Evolutionary conservation across 331 rosid genomes (phyloP).

Genomic region (Quercus lobata): DNA sequence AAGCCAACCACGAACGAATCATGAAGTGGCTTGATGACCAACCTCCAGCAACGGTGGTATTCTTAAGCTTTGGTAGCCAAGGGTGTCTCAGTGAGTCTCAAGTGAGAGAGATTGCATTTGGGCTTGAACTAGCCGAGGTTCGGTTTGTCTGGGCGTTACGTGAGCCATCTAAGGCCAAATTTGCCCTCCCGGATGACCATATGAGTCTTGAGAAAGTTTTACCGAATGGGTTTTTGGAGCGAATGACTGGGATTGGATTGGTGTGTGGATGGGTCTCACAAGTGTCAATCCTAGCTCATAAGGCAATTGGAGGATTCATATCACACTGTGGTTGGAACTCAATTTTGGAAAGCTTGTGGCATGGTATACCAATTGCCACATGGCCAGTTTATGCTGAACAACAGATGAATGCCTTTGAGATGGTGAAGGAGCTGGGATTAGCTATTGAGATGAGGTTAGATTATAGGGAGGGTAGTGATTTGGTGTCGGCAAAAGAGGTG

Average conservation of each 20-base stretch:
- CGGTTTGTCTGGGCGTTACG: conserved; percentile 3
- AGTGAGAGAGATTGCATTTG: neutral
- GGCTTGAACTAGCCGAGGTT: neutral
- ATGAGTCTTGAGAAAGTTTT: neutral
- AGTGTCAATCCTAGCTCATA: conserved; percentile 1
- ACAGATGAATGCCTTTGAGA: conserved; percentile 3
- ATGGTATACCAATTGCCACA: conserved; percentile 9
- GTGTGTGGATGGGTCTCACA: conserved; percentile 14
- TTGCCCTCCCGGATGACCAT: neutral
- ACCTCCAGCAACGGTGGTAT: conserved; percentile 9
- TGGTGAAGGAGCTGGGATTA: neutral
- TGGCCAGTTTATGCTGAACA: conserved; percentile 9
- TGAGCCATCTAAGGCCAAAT: neutral
- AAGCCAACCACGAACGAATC: neutral
- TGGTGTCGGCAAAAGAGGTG: neutral
- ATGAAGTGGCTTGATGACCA: conserved; percentile 26
- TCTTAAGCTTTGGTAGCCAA: conserved; percentile 13
- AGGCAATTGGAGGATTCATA: conserved; percentile 11
- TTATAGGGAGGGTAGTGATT: neutral
- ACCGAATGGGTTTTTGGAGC: neutral
- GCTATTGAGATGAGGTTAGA: neutral
- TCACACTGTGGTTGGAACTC: conserved; percentile 14
- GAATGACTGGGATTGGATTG: conserved; percentile 4
- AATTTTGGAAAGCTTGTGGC: conserved; percentile 16
- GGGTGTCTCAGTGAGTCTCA: conserved; percentile 6